Evolutionary conservation across 306 rosid genomes (phyloP), one percentile per base, ranked within the genome.

Genomic region (Malus sylvestris): DNA sequence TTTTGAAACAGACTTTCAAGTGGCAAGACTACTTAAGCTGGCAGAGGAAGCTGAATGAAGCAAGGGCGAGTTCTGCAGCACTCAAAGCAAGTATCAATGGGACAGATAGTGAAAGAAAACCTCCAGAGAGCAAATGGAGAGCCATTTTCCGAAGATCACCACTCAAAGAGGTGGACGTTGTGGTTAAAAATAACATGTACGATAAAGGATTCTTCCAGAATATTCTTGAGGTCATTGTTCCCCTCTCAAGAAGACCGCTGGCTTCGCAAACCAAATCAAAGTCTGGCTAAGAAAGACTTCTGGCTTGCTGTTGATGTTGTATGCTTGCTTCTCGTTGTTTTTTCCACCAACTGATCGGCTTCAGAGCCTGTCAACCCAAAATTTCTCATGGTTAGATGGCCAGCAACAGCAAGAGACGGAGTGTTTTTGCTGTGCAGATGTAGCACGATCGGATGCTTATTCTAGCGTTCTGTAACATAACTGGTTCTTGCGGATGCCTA

Each of bases 1-100:
- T 82, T 29, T 85, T 60, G 83, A 45, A 70, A 81, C 89, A 92
- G 99, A 92, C 93, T 55, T 87, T 85, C 75, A 95, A 95, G 90
- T 95, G 99, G 99, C 93, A 92, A 82, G 96, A 92, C 33, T 86
- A 90, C 82, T 45, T 87, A 70, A 86, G 81, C 64, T 87, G 88
- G 95, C 96, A 89, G 81, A 87, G 80, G 87, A 92, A 89, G 89
- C 68, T 90, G 58, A 81, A 85, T 67, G 97, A 90, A 89, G 96
- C 90, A 49, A 84, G 65, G 78, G 86, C 87, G 7, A 88, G 93
- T 80, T 90, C 95, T 40, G 93, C 71, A 63, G 89, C 95, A 35
- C 89, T 89, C 27, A 89, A 78, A 83, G 87, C 87, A 72, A 84
- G 93, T 79, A 72, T 83, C 53, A 81, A 76, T 72, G 93, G 87